Evolutionary conservation across 257 asterid genomes (phyloP).

Genomic region (Catharanthus roseus): DNA sequence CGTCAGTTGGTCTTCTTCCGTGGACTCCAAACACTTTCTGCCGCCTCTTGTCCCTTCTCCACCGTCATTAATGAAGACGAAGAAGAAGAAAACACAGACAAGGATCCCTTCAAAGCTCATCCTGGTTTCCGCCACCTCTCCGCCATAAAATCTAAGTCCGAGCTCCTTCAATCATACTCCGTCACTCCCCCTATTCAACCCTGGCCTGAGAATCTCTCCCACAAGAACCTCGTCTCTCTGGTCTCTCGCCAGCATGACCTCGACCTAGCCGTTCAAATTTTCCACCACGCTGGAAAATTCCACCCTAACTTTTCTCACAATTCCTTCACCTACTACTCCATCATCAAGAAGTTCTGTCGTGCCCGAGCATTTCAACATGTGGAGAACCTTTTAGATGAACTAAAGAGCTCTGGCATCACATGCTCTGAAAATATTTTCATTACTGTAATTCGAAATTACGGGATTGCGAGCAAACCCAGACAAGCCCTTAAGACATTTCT

Average conservation of each 20-base stretch:
- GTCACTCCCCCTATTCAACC: constrained; percentile 88
- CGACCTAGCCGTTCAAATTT: constrained; percentile 72
- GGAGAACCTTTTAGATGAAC: constrained; percentile 43
- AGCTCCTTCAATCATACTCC: constrained; percentile 54
- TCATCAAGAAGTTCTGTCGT: constrained; percentile 70
- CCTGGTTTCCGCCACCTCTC: constrained; percentile 40
- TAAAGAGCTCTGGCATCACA: constrained; percentile 34
- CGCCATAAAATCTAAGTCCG: constrained; percentile 46
- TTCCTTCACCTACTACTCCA: constrained; percentile 63
- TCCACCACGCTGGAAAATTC: constrained; percentile 64
- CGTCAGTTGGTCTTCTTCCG: not conserved
- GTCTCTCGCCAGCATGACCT: constrained; percentile 59
- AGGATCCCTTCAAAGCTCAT: constrained; percentile 23
- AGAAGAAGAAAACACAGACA: not conserved
- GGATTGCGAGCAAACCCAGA: constrained; percentile 69
- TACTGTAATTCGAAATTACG: constrained; percentile 62
- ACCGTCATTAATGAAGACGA: constrained; percentile 17
- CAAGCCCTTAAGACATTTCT: constrained; percentile 59
- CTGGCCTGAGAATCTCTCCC: constrained; percentile 73
- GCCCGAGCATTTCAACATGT: constrained; percentile 57
- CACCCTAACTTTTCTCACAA: constrained; percentile 62
- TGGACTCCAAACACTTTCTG: not conserved
- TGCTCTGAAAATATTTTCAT: constrained; percentile 70
- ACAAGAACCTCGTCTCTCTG: constrained; percentile 54
- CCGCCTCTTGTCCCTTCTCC: constrained; percentile 20